Evolutionary conservation across 2,329 filamentous ascomycete genomes (phyloP), one percentile per base, ranked within the genome.

Genomic region (Fonsecaea erecta): DNA sequence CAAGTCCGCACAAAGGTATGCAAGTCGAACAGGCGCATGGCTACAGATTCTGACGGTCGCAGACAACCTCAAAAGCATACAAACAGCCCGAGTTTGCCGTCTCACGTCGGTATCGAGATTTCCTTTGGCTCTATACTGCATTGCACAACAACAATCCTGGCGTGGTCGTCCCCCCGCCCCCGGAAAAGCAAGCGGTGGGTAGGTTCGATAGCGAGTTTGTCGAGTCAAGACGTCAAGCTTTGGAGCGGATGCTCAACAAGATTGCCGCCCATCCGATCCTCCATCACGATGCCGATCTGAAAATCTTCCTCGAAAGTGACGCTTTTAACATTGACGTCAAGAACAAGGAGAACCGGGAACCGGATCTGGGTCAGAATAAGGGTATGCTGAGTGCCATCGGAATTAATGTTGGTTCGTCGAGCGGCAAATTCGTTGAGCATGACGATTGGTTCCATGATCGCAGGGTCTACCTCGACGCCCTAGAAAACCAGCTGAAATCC

Each of bases 391-490:
- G 93, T 73, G 91, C 89, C 16, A 84, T 97, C 60, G 92, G 92
- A 24, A 85, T 95, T 68, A 90, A 85, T 68, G 88, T 94, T 28
- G 91, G 93, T 32, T 85, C 88, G 64, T 88, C 85, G 73, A 80
- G 79, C 35, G 84, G 84, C 65, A 99, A 99, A 78, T 99, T 99
- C 79, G 88, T 99, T 43, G 95, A 99, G 79, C 95, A 98, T 75
- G 95, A 99, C 76, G 95, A 99, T 80, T 99, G 94, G 95, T 99
- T 99, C 80, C 94, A 99, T 73, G 95, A 99, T 71, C 92, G 95
- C 67, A 92, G 90, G 73, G 87, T 98, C 62, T 99, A 99, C 75
- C 86, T 99, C 11, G 95, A 99, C 76, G 93, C 93, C 3, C 84
- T 98, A 40, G 93, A 98, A 75, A 93, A 88, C 72, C 94, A 98